These are phyloP conservation scores for Thielaviopsis populi DNA, from an alignment of 2,329 filamentous ascomycete species.

Conservation along the genomic window DNA sequence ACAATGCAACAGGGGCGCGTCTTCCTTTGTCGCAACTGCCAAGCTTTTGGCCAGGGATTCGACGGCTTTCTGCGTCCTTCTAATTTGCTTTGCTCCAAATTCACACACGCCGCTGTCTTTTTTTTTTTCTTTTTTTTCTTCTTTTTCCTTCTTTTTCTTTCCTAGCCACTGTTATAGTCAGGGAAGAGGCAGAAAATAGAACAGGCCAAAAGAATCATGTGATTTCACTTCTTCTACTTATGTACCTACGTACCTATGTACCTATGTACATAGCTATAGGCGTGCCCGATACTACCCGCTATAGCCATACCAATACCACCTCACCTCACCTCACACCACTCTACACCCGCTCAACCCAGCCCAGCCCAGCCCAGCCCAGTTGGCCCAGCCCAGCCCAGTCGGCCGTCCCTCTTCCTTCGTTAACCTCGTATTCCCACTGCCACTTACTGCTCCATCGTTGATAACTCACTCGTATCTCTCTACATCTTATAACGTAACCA, in stretches of 20 bases:
- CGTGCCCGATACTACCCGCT: neutral
- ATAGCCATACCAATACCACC: neutral
- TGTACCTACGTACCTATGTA: neutral
- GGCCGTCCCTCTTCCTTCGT: neutral
- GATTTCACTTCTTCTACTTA: neutral
- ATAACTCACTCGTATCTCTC: neutral
- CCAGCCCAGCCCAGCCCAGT: no score
- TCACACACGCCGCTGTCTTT: neutral
- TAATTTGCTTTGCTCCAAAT: slow-evolving; percentile 2
- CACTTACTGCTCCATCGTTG: neutral
- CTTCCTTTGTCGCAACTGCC: neutral
- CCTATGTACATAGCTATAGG: neutral
- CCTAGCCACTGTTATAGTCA: neutral
- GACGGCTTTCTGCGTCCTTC: neutral
- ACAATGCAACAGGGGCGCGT: neutral
- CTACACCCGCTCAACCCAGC: no score
- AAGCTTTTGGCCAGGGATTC: neutral
- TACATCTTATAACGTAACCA: neutral
- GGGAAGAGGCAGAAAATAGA: neutral
- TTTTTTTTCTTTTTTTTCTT: neutral
- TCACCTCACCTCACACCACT: no score
- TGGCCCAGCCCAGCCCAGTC: no score
- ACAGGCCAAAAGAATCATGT: neutral
- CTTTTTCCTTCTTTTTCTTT: neutral
- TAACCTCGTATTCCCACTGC: neutral